Conservation (phyloP, 2,329 filamentous ascomycete species). For the Fusarium irregulare region DNA sequence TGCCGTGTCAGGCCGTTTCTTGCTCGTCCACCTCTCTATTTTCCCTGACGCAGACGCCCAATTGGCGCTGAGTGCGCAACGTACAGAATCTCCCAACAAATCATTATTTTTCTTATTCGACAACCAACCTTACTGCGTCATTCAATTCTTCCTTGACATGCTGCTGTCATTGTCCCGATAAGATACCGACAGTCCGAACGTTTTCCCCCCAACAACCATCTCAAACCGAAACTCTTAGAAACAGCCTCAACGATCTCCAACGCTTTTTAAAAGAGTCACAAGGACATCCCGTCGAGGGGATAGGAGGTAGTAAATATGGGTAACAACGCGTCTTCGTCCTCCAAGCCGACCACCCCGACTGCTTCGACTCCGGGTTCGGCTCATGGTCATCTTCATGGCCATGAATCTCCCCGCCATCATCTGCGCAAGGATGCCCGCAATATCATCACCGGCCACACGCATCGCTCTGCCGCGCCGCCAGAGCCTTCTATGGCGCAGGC, state of each 20-base stretch:
- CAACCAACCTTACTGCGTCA: background rate
- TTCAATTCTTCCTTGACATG: conserved; percentile 27
- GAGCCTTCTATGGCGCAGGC: conserved; percentile 72
- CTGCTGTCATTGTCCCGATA: conserved; percentile 28
- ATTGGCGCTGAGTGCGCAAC: conserved; percentile 38
- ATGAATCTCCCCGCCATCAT: conserved; percentile 48
- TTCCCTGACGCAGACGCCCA: conserved; percentile 5
- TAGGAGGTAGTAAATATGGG: conserved; percentile 47
- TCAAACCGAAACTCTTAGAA: background rate
- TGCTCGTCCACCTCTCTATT: conserved; percentile 14
- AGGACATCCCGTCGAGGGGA: conserved; percentile 18
- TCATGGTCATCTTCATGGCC: conserved; percentile 38
- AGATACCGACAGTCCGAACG: conserved; percentile 28
- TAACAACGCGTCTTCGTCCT: conserved; percentile 54
- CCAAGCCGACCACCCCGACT: conserved; percentile 52
- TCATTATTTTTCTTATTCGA: background rate
- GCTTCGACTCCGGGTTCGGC: conserved; percentile 44
- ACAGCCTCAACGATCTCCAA: background rate
- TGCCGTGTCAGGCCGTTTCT: conserved; percentile 33
- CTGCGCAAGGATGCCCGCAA: conserved; percentile 56
- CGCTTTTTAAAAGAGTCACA: conserved; percentile 2
- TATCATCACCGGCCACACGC: conserved; percentile 66
- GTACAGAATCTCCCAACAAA: conserved; percentile 1
- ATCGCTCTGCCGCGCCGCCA: conserved; percentile 68
- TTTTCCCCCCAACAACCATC: background rate